Evolutionary conservation across 202 grass and related monocot species (phyloP).

Genomic region (Zizania palustris): DNA sequence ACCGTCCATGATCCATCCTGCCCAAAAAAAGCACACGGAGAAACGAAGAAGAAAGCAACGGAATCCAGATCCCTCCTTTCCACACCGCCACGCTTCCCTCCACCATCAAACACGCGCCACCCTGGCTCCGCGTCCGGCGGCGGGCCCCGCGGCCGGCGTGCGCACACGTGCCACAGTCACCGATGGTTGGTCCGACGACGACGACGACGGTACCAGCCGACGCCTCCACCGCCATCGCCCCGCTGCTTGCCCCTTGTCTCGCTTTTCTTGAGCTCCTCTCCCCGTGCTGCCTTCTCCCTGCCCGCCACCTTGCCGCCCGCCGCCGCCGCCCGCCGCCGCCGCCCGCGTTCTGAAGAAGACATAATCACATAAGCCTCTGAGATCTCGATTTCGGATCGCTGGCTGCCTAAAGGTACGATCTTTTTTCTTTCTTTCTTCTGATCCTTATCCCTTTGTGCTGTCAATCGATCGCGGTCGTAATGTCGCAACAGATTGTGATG

Average conservation of each 20-base stretch:
- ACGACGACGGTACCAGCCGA: not conserved
- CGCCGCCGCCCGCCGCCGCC: too few relatives aligned
- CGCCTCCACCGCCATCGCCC: constrained; percentile 6
- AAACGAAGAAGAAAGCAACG: not conserved
- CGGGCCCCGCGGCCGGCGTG: constrained; percentile 25
- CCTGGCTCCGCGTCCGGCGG: not conserved
- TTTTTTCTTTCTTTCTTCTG: not conserved
- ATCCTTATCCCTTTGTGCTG: not conserved
- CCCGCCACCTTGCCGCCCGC: too few relatives aligned
- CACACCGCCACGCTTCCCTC: not conserved
- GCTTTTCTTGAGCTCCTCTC: constrained; percentile 24
- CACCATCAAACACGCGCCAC: constrained; percentile 37
- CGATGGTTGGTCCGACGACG: not conserved
- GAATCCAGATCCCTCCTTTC: constrained; percentile 19
- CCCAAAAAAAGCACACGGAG: not conserved
- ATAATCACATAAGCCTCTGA: not conserved
- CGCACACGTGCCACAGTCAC: not conserved
- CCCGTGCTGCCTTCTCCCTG: not conserved
- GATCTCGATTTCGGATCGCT: constrained; percentile 39
- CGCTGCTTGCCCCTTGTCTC: constrained; percentile 12
- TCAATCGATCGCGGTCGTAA: not conserved
- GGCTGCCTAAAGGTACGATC: constrained; percentile 35
- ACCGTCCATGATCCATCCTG: constrained; percentile 44
- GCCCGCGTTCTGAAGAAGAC: not conserved
- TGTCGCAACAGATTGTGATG: not conserved